Percentiles rank a stretch among this genome's conserved stretches.
These are phyloP conservation scores for Dictyophora rubrovolvata DNA, from an alignment of 768 basidiomycete genomes.

Conservation along the genomic window DNA sequence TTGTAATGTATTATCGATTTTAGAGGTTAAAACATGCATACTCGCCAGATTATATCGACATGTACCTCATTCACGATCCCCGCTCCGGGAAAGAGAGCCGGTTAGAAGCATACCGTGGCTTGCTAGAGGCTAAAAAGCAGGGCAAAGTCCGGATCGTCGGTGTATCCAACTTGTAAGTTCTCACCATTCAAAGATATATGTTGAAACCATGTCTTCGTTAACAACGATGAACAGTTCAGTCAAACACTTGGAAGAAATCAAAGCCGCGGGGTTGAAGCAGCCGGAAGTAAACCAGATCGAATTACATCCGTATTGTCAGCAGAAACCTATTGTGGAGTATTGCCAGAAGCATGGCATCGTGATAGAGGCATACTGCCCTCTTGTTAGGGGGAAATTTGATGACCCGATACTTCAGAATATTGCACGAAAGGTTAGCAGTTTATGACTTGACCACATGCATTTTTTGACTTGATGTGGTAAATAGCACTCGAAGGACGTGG, in stretches of 20 bases:
- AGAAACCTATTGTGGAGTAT: slow-evolving; percentile 66
- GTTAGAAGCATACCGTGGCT: slow-evolving; percentile 60
- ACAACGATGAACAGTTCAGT: slow-evolving; percentile 34
- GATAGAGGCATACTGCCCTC: slow-evolving; percentile 68
- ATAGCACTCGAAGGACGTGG: slow-evolving; percentile 50
- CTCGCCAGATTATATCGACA: slow-evolving; percentile 48
- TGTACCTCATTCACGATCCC: slow-evolving; percentile 74
- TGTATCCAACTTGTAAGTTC: slow-evolving; percentile 71
- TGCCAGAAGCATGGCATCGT: slow-evolving; percentile 51
- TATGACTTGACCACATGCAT: not conserved
- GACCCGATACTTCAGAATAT: slow-evolving; percentile 43
- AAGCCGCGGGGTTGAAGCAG: slow-evolving; percentile 44
- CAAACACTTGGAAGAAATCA: slow-evolving; percentile 69
- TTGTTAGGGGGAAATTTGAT: slow-evolving; percentile 44
- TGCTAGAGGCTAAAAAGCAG: slow-evolving; percentile 47
- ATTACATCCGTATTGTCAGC: slow-evolving; percentile 78
- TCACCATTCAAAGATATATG: not conserved
- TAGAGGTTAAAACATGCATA: not conserved
- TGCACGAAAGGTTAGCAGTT: slow-evolving; percentile 43
- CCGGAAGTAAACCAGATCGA: slow-evolving; percentile 80
- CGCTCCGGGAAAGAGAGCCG: slow-evolving; percentile 51
- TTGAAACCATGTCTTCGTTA: too few species aligned
- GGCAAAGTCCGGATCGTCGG: slow-evolving; percentile 69
- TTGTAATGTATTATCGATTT: not conserved
- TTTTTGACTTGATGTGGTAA: not conserved